A percentile compares a stretch with the other conserved stretches of the same genome.
Evolutionary conservation across 805 yeast genomes (phyloP).

Genomic region (Wickerhamomyces chambardii): DNA sequence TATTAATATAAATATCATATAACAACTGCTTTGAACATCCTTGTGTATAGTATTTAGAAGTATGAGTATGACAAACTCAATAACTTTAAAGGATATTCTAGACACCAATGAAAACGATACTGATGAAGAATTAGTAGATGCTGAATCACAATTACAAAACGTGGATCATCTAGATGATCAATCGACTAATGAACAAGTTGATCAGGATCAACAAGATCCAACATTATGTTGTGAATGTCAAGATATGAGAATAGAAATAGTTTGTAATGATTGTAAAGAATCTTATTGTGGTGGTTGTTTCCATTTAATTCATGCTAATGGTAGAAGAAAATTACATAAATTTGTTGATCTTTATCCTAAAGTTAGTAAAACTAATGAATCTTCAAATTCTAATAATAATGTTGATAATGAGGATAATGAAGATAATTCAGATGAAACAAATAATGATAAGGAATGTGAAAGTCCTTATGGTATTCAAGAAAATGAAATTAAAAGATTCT

Average conservation of each 20-base stretch:
- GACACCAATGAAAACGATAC: slow-evolving; percentile 26
- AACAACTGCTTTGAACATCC: too few species aligned
- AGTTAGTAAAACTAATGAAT: slow-evolving; percentile 6
- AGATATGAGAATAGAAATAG: slow-evolving; percentile 61
- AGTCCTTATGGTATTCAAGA: too few species aligned
- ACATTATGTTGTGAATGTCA: slow-evolving; percentile 60
- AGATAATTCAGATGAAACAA: too few species aligned
- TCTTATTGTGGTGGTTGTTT: slow-evolving; percentile 64
- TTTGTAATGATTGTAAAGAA: slow-evolving; percentile 57
- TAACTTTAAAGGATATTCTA: slow-evolving; percentile 27
- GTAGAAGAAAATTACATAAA: slow-evolving; percentile 42
- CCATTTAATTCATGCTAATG: slow-evolving; percentile 60
- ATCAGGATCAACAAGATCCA: slow-evolving; percentile 10
- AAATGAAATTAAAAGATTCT: not conserved
- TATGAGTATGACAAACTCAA: slow-evolving; percentile 2
- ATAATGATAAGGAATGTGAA: too few species aligned
- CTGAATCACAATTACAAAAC: slow-evolving; percentile 5
- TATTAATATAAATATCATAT: too few species aligned
- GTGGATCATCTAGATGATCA: slow-evolving; percentile 9
- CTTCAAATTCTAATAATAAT: slow-evolving; percentile 2
- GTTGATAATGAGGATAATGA: slow-evolving; percentile 5
- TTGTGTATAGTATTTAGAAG: too few species aligned
- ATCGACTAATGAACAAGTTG: slow-evolving; percentile 19
- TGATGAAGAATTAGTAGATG: slow-evolving; percentile 6
- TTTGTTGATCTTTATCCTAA: slow-evolving; percentile 19